These are phyloP conservation scores for Geotrichum ghanense DNA, from an alignment of 805 yeast genomes.

Conservation along the genomic window DNA sequence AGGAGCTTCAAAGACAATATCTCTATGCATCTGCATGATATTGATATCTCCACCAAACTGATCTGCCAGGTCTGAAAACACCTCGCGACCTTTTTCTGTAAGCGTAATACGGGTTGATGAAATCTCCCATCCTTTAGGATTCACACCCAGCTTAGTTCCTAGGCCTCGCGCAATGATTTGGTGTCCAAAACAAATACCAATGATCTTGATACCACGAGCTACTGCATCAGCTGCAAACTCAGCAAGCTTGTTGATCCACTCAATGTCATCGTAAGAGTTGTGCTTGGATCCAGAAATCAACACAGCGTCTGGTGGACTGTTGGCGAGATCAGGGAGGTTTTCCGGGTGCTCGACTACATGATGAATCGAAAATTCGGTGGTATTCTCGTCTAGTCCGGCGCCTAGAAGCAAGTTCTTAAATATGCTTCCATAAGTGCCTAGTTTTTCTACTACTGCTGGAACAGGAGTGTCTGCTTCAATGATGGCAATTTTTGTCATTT, in stretches of 20 bases:
- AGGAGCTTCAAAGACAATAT: slow-evolving; percentile 38
- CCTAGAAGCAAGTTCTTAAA: slow-evolving; percentile 19
- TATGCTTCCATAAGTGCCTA: slow-evolving; percentile 26
- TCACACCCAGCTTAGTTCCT: slow-evolving; percentile 48
- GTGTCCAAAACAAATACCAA: slow-evolving; percentile 83
- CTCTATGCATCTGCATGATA: slow-evolving; percentile 49
- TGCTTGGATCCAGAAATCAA: slow-evolving; percentile 29
- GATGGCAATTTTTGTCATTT: slow-evolving; percentile 19
- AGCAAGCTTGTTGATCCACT: slow-evolving; percentile 27
- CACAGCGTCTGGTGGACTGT: slow-evolving; percentile 21
- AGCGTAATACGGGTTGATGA: slow-evolving; percentile 44
- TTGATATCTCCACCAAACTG: slow-evolving; percentile 21
- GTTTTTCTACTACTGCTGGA: slow-evolving; percentile 15
- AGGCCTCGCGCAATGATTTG: slow-evolving; percentile 61
- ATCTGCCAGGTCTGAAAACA: slow-evolving; percentile 21
- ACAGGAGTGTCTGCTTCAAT: slow-evolving; percentile 26
- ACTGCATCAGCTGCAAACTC: slow-evolving; percentile 17
- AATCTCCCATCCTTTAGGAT: slow-evolving; percentile 61
- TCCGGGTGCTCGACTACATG: slow-evolving; percentile 21
- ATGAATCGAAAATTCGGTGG: slow-evolving; percentile 11
- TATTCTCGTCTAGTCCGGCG: slow-evolving; percentile 18
- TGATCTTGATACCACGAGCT: slow-evolving; percentile 12
- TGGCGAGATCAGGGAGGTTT: slow-evolving; percentile 16
- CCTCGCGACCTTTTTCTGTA: slow-evolving; percentile 31
- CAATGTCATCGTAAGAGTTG: slow-evolving; percentile 23